Evolutionary conservation across 768 basidiomycete genomes (phyloP).

Genomic region (Neoboletus subvelutipes): DNA sequence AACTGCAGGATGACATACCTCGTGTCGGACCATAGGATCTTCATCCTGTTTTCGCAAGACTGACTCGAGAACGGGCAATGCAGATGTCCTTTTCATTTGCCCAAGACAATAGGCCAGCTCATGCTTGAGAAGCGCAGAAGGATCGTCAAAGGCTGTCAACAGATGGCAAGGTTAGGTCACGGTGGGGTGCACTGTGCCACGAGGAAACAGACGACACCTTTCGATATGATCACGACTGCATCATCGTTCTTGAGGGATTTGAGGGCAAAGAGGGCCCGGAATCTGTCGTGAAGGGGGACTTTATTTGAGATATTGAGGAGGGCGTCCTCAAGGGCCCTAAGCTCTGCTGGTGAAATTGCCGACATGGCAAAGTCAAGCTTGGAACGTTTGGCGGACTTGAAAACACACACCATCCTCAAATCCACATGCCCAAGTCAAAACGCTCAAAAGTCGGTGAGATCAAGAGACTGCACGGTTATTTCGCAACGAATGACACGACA

Average conservation of each 20-base stretch:
- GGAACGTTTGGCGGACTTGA: constrained; percentile 49
- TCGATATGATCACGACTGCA: constrained; percentile 81
- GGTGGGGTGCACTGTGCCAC: neutral
- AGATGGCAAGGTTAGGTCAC: constrained; percentile 1
- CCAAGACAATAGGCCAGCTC: constrained; percentile 97
- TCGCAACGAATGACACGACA: constrained; percentile 6
- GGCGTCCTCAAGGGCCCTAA: constrained; percentile 65
- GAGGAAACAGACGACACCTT: constrained; percentile 50
- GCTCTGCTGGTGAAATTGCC: constrained; percentile 48
- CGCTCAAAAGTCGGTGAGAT: constrained; percentile 81
- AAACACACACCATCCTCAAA: constrained; percentile 28
- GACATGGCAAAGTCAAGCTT: constrained; percentile 29
- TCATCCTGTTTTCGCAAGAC: constrained; percentile 70
- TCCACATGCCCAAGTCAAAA: constrained; percentile 83
- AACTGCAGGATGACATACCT: constrained; percentile 48
- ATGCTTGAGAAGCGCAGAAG: constrained; percentile 91
- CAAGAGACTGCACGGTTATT: neutral
- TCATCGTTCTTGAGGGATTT: constrained; percentile 78
- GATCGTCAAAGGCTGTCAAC: constrained; percentile 72
- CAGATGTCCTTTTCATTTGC: constrained; percentile 74
- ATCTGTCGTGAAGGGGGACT: constrained; percentile 81
- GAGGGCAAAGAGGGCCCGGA: constrained; percentile 88
- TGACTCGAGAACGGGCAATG: constrained; percentile 74
- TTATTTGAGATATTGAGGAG: constrained; percentile 76
- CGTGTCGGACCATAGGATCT: constrained; percentile 97